Evolutionary conservation across 306 rosid species (phyloP), one percentile per base, ranked within the genome.

Genomic region (Malus orientalis): DNA sequence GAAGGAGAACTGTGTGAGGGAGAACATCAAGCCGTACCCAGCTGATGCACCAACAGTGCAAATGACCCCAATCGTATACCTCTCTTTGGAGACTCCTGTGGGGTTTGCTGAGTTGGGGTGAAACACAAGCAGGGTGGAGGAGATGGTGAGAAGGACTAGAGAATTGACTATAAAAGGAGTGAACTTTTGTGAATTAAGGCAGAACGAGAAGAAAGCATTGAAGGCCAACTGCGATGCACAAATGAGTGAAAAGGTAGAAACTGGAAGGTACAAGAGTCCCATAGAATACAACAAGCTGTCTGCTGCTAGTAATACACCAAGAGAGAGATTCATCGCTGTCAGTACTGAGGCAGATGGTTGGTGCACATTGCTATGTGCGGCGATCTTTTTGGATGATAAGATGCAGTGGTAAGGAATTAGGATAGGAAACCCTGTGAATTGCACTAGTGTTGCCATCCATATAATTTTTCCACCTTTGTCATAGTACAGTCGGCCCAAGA

Each of bases 161-260:
- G 90, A 87, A 61, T 87, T 87, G 29, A 81, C 64, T 42, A 81
- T 79, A 62, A 57, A 79, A 40, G 90, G 84, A 60, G 92, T 87
- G 81, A 86, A 81, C 80, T 86, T 83, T 10, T 84, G 86, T 3
- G 85, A 70, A 18, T 87, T 86, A 8, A 87, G 84, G 79, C 86
- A 87, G 85, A 78, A 84, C 47, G 90, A 85, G 78, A 89, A 89
- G 40, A 85, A 19, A 7, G 91, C 91, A 74, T 78, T 85, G 84
- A 85, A 89, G 59, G 82, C 85, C 49, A 87, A 78, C 53, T 85
- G 91, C 4, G 89, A 85, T 54, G 89, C 70, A 55, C 83, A 77
- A 29, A 88, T 73, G 44, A 87, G 87, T 11, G 89, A 80, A 81
- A 54, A 85, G 14, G 89, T 85, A n/a, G 91, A 89, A 15, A 87